Evolutionary conservation across 73 alveolate genomes (phyloP).

Genomic region (Symbiodinium pilosum): DNA sequence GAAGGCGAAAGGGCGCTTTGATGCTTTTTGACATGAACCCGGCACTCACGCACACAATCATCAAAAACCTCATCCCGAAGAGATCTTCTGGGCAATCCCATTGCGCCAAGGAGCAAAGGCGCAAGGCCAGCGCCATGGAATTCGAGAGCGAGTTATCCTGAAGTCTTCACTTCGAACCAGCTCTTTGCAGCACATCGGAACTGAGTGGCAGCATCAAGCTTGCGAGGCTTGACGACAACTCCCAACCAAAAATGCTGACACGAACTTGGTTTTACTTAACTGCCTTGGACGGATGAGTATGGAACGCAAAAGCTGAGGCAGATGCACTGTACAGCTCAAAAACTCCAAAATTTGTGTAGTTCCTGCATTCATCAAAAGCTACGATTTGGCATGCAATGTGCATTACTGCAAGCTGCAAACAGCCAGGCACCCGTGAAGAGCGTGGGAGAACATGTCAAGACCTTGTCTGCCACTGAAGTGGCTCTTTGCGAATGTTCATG

Average conservation of each 20-base stretch:
- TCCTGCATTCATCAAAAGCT: not conserved
- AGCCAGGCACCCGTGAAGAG: constrained; percentile 59
- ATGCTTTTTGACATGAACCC: not conserved
- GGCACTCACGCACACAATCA: not conserved
- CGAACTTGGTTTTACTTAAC: too few relatives aligned
- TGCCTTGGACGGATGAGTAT: not conserved
- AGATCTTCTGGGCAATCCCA: not conserved
- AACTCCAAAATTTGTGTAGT: constrained; percentile 91
- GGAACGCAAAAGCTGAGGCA: not conserved
- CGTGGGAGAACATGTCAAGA: constrained; percentile 91
- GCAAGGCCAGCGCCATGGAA: constrained; percentile 90
- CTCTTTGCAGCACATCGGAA: not conserved
- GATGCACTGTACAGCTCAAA: constrained; percentile 69
- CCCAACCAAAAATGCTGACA: too few relatives aligned
- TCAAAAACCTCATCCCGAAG: not conserved
- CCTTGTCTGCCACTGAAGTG: not conserved
- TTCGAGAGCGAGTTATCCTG: constrained; percentile 78
- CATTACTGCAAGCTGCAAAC: too few relatives aligned
- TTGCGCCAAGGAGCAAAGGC: constrained; percentile 27
- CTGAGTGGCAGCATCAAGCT: too few relatives aligned
- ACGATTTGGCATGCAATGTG: too few relatives aligned
- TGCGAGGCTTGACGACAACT: too few relatives aligned
- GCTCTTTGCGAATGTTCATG: not conserved
- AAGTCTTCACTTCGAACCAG: not conserved
- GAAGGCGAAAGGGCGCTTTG: too few relatives aligned